phyloP scores from a whole-genome alignment of 208 protist genomes.

The Vickermania ingenoplastis region DNA sequence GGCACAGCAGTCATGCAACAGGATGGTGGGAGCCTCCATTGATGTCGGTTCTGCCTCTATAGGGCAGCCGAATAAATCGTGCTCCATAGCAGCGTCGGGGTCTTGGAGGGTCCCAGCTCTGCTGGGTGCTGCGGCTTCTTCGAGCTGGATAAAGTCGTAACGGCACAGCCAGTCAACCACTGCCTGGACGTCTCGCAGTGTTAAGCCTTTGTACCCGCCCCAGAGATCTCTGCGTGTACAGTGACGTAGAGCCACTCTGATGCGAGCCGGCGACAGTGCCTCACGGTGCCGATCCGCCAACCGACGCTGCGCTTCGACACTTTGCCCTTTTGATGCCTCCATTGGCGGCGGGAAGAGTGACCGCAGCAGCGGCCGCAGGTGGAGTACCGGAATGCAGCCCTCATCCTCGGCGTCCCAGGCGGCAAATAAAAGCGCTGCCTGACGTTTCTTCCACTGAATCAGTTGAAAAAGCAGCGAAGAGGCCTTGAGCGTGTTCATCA shows the following conservation, averaged over 20 bases:
- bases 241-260: not conserved
- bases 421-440: conserved; percentile 49
- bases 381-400: conserved; percentile 28
- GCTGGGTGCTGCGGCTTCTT: too few species aligned
- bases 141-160: not conserved
- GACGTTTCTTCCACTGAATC: conserved; percentile 39
- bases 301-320: not conserved
- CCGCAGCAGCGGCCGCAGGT: conserved; percentile 33
- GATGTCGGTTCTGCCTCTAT: too few species aligned
- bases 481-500: not conserved
- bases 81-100: too few species aligned
- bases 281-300: not conserved
- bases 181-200: not conserved
- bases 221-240: not conserved
- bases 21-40: too few species aligned
- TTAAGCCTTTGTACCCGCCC: too few species aligned
- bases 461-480: not conserved
- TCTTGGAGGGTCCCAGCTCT: too few species aligned
- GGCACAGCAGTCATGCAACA: not conserved
- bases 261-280: not conserved
- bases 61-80: too few species aligned
- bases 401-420: conserved; percentile 38
- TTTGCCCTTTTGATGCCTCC: not conserved
- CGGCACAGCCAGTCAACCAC: not conserved
- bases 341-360: conserved; percentile 29